Evolutionary conservation across 2,329 filamentous ascomycete species (phyloP).

Genomic region (Alternaria triticina): DNA sequence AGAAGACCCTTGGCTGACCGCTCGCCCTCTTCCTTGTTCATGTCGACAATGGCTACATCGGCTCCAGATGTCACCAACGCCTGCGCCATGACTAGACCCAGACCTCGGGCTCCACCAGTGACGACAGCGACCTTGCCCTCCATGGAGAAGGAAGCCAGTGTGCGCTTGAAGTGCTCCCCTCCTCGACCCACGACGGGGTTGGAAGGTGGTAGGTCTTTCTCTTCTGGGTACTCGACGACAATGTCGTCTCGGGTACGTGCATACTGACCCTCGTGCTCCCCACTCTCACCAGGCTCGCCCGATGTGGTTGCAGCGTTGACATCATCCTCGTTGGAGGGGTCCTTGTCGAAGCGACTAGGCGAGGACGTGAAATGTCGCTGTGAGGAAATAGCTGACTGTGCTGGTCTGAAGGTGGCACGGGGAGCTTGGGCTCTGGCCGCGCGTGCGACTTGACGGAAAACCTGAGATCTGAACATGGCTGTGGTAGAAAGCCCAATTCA

Average conservation of each 20-base stretch:
- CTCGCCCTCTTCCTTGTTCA: constrained; percentile 88
- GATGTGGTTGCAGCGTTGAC: constrained; percentile 45
- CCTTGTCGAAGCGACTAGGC: constrained; percentile 37
- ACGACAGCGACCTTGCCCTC: constrained; percentile 84
- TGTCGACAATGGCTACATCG: constrained; percentile 88
- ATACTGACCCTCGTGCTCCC: constrained; percentile 68
- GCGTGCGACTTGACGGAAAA: constrained; percentile 40
- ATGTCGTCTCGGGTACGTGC: constrained; percentile 82
- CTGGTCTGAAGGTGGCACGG: constrained; percentile 29
- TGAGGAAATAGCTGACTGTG: constrained; percentile 23
- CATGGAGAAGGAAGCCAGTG: constrained; percentile 83
- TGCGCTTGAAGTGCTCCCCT: constrained; percentile 83
- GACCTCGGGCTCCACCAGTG: constrained; percentile 86
- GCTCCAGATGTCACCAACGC: constrained; percentile 87
- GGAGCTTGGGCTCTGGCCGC: constrained; percentile 35
- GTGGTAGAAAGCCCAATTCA: constrained; percentile 5
- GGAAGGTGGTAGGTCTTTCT: constrained; percentile 73
- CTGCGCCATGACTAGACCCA: constrained; percentile 93
- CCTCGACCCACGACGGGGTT: constrained; percentile 76
- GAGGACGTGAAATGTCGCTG: constrained; percentile 39
- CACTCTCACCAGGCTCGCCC: constrained; percentile 49
- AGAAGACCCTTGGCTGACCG: constrained; percentile 77
- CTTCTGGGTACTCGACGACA: constrained; percentile 77
- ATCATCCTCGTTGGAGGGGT: constrained; percentile 26
- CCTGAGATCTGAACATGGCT: constrained; percentile 44